Conservation (phyloP, 108 stramenopile species). For the Cyclostephanos invisitatus region DNA sequence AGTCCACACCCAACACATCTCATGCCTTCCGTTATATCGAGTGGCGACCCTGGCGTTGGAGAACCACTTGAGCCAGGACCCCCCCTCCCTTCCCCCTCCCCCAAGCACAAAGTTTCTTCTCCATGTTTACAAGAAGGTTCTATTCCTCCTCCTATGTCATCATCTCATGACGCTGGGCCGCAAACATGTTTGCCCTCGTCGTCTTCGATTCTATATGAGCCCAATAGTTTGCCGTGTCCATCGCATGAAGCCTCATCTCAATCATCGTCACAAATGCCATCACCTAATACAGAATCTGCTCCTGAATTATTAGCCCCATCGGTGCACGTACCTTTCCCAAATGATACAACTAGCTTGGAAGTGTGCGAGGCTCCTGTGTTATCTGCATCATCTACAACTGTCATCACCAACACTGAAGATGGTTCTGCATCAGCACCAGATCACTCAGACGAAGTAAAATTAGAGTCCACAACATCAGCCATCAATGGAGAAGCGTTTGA, state of each 20-base stretch:
- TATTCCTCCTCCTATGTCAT: not conserved
- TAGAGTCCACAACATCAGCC: not conserved
- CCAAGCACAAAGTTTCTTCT: not conserved
- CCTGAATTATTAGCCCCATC: no score
- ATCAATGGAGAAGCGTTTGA: not conserved
- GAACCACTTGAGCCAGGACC: not conserved
- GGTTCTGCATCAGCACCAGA: not conserved
- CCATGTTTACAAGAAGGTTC: slow-evolving; percentile 3
- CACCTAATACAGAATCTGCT: not conserved
- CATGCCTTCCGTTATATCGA: not conserved
- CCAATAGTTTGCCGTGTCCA: not conserved
- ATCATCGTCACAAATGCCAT: not conserved
- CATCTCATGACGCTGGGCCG: slow-evolving; percentile 1
- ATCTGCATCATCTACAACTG: not conserved
- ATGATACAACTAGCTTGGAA: slow-evolving; percentile 2
- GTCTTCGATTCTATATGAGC: not conserved
- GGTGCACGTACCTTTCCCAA: not conserved
- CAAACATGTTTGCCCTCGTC: not conserved
- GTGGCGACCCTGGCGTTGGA: not conserved
- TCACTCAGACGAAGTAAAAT: not conserved
- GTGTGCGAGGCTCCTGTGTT: not conserved
- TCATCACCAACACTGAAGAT: not conserved
- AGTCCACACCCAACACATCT: not conserved
- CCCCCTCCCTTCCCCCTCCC: not conserved
- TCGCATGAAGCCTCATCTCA: not conserved